These are phyloP conservation scores for Alternaria dauci DNA, from an alignment of 2,329 filamentous ascomycete genomes.

Conservation along the genomic window DNA sequence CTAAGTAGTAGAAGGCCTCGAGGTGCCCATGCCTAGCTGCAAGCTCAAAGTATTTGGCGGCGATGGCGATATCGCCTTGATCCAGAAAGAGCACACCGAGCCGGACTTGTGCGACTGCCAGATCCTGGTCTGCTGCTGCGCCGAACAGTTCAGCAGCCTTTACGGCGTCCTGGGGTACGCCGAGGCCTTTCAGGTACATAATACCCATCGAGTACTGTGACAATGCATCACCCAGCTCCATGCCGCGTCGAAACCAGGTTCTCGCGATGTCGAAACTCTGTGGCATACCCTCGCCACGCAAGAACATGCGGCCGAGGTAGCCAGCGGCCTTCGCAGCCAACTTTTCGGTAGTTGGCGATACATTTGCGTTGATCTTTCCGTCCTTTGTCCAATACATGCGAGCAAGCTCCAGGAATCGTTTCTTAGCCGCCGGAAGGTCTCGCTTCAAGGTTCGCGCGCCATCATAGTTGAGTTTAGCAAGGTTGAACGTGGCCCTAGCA, in stretches of 20 bases:
- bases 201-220: slow-evolving; percentile 86
- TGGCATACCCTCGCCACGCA: slow-evolving; percentile 83
- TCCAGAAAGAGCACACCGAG: slow-evolving; percentile 86
- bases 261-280: slow-evolving; percentile 80
- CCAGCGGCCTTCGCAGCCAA: slow-evolving; percentile 84
- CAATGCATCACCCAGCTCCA: slow-evolving; percentile 77
- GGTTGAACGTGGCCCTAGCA: slow-evolving; percentile 82
- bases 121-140: slow-evolving; percentile 81
- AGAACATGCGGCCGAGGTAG: slow-evolving; percentile 86
- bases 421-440: slow-evolving; percentile 76
- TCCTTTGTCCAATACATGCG: slow-evolving; percentile 83
- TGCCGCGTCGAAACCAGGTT: slow-evolving; percentile 84
- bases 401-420: slow-evolving; percentile 82
- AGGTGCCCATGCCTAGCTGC: slow-evolving; percentile 84
- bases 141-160: slow-evolving; percentile 80
- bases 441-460: slow-evolving; percentile 78
- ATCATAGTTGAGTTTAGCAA: slow-evolving; percentile 89
- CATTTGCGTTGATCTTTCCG: slow-evolving; percentile 75
- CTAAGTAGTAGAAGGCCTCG: slow-evolving; percentile 91
- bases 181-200: slow-evolving; percentile 82
- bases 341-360: slow-evolving; percentile 76
- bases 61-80: slow-evolving; percentile 82
- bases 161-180: slow-evolving; percentile 72
- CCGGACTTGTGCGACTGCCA: slow-evolving; percentile 80
- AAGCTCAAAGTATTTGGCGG: slow-evolving; percentile 86